Evolutionary conservation across 257 asterid species (phyloP), one percentile per base, ranked within the genome.

Genomic region (Fraxinus quadrangulata): DNA sequence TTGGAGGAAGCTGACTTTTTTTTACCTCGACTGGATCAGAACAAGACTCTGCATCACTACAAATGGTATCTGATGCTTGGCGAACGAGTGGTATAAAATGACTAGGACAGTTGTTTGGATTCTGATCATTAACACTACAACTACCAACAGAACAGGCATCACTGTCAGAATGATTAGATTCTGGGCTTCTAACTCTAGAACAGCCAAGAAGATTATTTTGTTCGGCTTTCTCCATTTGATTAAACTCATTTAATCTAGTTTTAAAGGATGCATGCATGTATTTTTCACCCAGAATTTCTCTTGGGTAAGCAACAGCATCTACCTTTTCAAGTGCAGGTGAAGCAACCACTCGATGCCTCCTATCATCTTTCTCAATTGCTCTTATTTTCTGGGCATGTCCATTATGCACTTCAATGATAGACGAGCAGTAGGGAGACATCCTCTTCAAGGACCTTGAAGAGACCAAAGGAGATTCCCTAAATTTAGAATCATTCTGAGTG

Each of bases 121-220:
- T 80, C 73, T 37, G 78, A 73, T 82, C 87, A 82, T 83, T 76
- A 75, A 75, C 81, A 73, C 97, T 92, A 86, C 97, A 93, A 89
- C 98, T 93, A 81, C 94, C 98, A 81, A 91, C 92, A 28, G 97
- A 92, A 83, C 88, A 90, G 45, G 88, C 89, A 75, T 89, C 90
- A 74, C 86, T 85, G 79, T 87, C 90, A 67, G 86, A 85, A 76
- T 86, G 86, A 80, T 70, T 75, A 79, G 80, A 51, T 54, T 80
- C 87, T 63, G 84, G 72, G 47, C 79, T 83, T 84, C 86, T 73
- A 76, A 81, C 71, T 42, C 67, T 74, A 80, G 80, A 79, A 83
- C 45, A 75, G 73, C 82, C 87, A 77, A 78, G 76, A 70, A 63
- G 82, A 79, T 81, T 84, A 70, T 74, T 82, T 69, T 77, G 39